A percentile compares a stretch with the other conserved stretches of the same genome.
Conservation (phyloP, 129 eudicot species). For the Pseudognaphalium luteoalbum region DNA sequence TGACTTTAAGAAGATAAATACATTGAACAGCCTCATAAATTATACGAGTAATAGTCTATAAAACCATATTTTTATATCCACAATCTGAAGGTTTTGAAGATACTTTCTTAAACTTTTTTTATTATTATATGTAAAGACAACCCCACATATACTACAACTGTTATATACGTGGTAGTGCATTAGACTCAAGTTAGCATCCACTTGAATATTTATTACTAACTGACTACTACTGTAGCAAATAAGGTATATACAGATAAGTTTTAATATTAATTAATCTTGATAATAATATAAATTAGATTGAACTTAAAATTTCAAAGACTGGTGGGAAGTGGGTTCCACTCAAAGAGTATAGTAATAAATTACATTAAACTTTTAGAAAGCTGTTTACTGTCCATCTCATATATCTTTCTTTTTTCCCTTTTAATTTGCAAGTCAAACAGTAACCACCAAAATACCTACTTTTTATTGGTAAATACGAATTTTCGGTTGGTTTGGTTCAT, state of each 20-base stretch:
- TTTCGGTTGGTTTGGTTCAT: no score
- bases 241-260: background rate
- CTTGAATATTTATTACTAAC: background rate
- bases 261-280: slow-evolving; percentile 4
- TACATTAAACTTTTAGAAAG: slow-evolving; percentile 12
- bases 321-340: slow-evolving; percentile 26
- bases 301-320: slow-evolving; percentile 24
- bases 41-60: no score
- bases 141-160: no score
- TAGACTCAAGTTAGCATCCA: background rate
- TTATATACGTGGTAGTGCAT: background rate
- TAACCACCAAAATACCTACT: background rate
- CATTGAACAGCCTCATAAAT: no score
- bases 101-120: no score
- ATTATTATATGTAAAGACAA: no score
- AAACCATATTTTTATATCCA: no score
- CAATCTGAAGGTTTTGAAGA: no score
- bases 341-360: slow-evolving; percentile 6
- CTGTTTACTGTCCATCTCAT: background rate
- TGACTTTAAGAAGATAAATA: no score
- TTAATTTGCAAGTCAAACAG: background rate
- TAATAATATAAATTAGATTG: background rate
- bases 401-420: background rate
- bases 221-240: background rate
- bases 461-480: background rate